A percentile compares a stretch with the other conserved stretches of the same genome.
These are phyloP conservation scores for Olyra latifolia DNA, from an alignment of 176 grass and related monocot species.

Conservation along the genomic window DNA sequence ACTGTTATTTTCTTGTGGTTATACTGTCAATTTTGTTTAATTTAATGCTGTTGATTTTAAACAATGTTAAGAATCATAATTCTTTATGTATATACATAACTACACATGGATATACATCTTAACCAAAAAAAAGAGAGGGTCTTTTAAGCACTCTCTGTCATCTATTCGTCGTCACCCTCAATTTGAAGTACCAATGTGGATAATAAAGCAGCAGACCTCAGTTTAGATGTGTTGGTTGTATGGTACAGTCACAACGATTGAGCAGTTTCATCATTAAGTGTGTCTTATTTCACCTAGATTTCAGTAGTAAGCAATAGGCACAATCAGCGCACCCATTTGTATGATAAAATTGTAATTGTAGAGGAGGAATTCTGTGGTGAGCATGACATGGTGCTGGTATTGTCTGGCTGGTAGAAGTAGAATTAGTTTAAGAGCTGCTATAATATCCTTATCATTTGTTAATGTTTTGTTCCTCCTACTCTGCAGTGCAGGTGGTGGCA, in stretches of 20 bases:
- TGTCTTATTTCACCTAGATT: neutral
- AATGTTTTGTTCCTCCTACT: constrained; percentile 28
- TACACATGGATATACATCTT: neutral
- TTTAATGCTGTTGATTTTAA: neutral
- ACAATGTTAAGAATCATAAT: neutral
- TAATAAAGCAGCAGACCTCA: neutral
- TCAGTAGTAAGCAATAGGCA: neutral
- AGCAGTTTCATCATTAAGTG: neutral
- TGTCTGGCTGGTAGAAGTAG: neutral
- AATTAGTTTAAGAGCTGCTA: neutral
- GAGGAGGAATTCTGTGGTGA: neutral
- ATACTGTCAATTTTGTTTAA: neutral
- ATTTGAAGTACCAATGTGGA: neutral
- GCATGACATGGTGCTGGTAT: neutral
- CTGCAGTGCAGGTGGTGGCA: constrained; percentile 59
- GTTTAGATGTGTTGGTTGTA: neutral
- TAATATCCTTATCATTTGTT: neutral
- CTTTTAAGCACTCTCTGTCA: neutral
- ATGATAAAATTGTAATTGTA: neutral
- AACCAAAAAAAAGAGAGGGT: neutral
- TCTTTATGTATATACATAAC: no score
- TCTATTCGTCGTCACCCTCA: neutral
- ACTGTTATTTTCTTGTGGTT: neutral
- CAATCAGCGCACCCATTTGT: neutral
- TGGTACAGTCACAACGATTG: neutral